Percentiles rank a stretch among this genome's conserved stretches.
These are phyloP conservation scores for Chrysoporthe cubensis DNA, from an alignment of 2,329 filamentous ascomycete genomes.

Conservation along the genomic window DNA sequence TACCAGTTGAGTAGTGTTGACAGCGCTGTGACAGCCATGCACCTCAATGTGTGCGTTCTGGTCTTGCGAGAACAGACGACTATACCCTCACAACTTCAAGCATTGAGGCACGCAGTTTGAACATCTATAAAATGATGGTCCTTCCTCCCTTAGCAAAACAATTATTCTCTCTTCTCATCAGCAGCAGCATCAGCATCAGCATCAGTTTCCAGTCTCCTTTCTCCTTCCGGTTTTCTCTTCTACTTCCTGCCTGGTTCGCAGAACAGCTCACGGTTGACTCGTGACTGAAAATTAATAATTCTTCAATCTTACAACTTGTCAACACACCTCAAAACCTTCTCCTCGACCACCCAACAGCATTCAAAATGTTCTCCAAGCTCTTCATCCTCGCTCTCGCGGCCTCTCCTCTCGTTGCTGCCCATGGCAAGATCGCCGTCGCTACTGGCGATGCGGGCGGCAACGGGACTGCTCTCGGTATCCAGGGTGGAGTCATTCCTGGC, in stretches of 20 bases:
- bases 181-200: slow-evolving; percentile 27
- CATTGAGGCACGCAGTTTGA: background rate
- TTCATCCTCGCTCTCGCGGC: slow-evolving; percentile 32
- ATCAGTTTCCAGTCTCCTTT: slow-evolving; percentile 22
- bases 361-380: slow-evolving; percentile 28
- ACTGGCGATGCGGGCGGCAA: slow-evolving; percentile 43
- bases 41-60: background rate
- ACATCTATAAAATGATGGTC: slow-evolving; percentile 19
- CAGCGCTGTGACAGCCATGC: background rate
- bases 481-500: slow-evolving; percentile 40
- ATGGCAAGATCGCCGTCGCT: slow-evolving; percentile 36
- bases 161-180: slow-evolving; percentile 18
- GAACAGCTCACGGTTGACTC: slow-evolving; percentile 26
- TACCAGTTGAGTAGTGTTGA: background rate
- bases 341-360: background rate
- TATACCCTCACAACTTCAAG: background rate
- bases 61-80: background rate
- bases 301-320: slow-evolving; percentile 6
- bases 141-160: background rate
- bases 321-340: background rate
- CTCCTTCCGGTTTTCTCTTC: slow-evolving; percentile 5
- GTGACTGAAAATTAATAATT: slow-evolving; percentile 14
- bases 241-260: slow-evolving; percentile 27
- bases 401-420: slow-evolving; percentile 36
- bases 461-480: slow-evolving; percentile 44